Percentiles rank a stretch among this genome's conserved stretches.
Evolutionary conservation across 192 early-diverging fungal species (phyloP).

Genomic region (Phlyctochytrium planicorne): DNA sequence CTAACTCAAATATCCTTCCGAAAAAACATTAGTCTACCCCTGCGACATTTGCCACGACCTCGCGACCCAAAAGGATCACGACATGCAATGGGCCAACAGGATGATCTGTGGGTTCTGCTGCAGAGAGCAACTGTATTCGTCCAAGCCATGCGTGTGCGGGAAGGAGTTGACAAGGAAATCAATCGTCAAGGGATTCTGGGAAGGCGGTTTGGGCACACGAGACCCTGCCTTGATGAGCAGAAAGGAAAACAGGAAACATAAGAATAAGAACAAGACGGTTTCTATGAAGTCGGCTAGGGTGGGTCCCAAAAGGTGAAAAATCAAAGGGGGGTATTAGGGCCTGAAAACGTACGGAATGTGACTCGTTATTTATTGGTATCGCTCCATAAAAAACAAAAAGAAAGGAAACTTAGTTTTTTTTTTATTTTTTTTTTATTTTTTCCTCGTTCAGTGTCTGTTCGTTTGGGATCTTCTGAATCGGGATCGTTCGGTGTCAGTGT

Average conservation of each 20-base stretch:
- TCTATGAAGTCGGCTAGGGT: constrained; percentile 28
- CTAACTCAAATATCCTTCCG: neutral
- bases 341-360: no score
- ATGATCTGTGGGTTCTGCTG: constrained; percentile 86
- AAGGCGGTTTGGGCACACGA: constrained; percentile 85
- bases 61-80: constrained; percentile 61
- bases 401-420: no score
- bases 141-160: constrained; percentile 64
- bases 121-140: constrained; percentile 66
- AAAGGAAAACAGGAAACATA: constrained; percentile 69
- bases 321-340: no score
- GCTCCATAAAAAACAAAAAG: no score
- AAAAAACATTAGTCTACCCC: constrained; percentile 50
- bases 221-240: constrained; percentile 70
- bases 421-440: no score
- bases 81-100: constrained; percentile 66
- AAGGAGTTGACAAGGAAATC: constrained; percentile 48
- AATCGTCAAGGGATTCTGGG: constrained; percentile 66
- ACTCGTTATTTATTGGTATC: no score
- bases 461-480: no score
- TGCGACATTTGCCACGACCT: constrained; percentile 87
- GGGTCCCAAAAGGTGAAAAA: no score
- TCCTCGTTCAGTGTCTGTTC: no score
- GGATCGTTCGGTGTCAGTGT: no score
- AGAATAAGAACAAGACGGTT: constrained; percentile 60